These are phyloP conservation scores for Penicillium cosmopolitanum DNA, from an alignment of 495 filamentous ascomycete genomes.

Conservation along the genomic window DNA sequence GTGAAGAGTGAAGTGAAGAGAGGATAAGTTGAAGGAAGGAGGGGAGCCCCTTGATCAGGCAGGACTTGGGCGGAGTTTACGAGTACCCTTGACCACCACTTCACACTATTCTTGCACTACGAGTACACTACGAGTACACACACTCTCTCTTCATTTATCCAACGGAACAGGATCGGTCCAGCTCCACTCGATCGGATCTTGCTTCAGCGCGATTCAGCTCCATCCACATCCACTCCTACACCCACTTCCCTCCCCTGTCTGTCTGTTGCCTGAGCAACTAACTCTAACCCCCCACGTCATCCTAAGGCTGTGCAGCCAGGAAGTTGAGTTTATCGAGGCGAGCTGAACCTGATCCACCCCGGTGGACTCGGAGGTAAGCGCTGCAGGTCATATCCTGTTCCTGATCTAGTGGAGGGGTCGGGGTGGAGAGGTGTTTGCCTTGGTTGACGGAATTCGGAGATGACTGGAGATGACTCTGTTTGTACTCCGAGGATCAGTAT, in stretches of 20 bases:
- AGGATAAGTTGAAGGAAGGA: not conserved
- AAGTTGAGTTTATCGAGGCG: conserved; percentile 16
- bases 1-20: not conserved
- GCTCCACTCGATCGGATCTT: conserved; percentile 30
- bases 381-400: conserved; percentile 28
- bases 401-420: conserved; percentile 1
- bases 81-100: too few species aligned
- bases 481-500: too few species aligned
- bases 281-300: conserved; percentile 32
- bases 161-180: conserved; percentile 19
- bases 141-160: not conserved
- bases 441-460: not conserved
- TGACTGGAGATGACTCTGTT: not conserved
- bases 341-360: conserved; percentile 26
- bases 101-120: too few species aligned
- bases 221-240: conserved; percentile 3
- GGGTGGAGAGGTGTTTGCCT: not conserved
- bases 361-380: not conserved
- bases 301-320: conserved; percentile 15
- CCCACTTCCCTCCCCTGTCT: conserved; percentile 9
- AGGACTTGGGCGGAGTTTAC: not conserved
- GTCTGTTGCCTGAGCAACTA: conserved; percentile 42
- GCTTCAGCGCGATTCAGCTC: conserved; percentile 18
- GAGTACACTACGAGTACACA: too few species aligned
- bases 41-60: conserved; percentile 1